phyloP scores from a whole-genome alignment of 2,329 filamentous ascomycete species.

The Aspergillus melleus region DNA sequence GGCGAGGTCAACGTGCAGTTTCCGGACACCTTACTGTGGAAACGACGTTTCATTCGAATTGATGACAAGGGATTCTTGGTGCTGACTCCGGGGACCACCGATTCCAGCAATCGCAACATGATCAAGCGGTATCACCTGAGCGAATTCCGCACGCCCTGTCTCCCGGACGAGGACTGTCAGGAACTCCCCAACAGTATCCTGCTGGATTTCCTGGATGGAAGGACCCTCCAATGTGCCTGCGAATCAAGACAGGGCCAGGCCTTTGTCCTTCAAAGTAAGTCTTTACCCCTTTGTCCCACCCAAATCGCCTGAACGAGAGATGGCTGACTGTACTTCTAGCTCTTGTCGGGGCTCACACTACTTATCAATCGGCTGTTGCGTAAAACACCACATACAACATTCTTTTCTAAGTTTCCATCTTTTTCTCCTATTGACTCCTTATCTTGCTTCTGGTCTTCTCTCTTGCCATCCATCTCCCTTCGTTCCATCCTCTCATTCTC shows the following conservation, averaged over 20 bases:
- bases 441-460: background rate
- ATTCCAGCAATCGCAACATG: slow-evolving; percentile 58
- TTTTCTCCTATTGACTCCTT: slow-evolving; percentile 7
- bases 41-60: slow-evolving; percentile 82
- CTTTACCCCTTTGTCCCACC: background rate
- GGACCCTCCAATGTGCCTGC: slow-evolving; percentile 63
- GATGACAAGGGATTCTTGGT: slow-evolving; percentile 82
- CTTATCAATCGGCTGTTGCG: background rate
- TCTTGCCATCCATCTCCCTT: slow-evolving; percentile 9
- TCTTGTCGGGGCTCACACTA: slow-evolving; percentile 43
- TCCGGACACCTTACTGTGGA: slow-evolving; percentile 94
- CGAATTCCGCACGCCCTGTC: slow-evolving; percentile 76
- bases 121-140: slow-evolving; percentile 81
- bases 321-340: slow-evolving; percentile 29
- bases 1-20: slow-evolving; percentile 97
- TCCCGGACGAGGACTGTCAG: slow-evolving; percentile 87
- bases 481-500: slow-evolving; percentile 6
- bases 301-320: background rate
- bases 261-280: slow-evolving; percentile 53
- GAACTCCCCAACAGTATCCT: slow-evolving; percentile 85
- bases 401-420: slow-evolving; percentile 12
- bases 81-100: slow-evolving; percentile 68
- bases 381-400: slow-evolving; percentile 17
- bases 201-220: slow-evolving; percentile 62
- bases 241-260: slow-evolving; percentile 57